phyloP scores from a whole-genome alignment of 306 rosid species.

The Pyrus communis region DNA sequence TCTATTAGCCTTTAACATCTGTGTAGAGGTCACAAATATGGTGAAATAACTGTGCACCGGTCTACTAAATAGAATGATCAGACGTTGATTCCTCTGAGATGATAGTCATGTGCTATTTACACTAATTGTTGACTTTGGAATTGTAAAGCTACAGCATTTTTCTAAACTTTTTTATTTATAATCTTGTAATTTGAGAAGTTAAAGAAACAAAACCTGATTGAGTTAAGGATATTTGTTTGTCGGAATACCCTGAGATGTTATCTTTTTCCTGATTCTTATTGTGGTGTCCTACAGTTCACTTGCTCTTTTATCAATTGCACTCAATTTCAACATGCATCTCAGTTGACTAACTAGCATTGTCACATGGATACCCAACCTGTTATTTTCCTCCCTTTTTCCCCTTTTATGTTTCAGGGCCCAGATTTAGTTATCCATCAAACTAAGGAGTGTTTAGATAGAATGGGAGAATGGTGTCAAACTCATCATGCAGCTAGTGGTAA shows the following conservation, averaged over 20 bases:
- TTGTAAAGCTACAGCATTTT: background rate
- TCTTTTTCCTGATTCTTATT: background rate
- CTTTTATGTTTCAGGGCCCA: slow-evolving; percentile 69
- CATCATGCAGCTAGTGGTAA: slow-evolving; percentile 95
- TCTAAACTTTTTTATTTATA: background rate
- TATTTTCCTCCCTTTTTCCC: background rate
- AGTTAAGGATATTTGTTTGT: background rate
- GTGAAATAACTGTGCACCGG: background rate
- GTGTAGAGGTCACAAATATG: background rate
- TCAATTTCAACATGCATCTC: background rate
- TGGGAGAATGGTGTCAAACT: slow-evolving; percentile 97
- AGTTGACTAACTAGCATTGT: background rate
- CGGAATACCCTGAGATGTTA: background rate
- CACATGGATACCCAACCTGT: background rate
- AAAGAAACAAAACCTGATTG: background rate
- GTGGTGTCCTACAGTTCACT: background rate
- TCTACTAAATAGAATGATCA: background rate
- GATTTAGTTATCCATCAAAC: slow-evolving; percentile 86
- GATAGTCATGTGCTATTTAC: background rate
- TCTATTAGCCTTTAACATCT: background rate
- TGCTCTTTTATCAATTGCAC: background rate
- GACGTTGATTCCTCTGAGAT: background rate
- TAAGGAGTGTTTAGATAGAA: slow-evolving; percentile 70
- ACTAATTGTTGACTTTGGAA: background rate
- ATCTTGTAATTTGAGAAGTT: background rate